Evolutionary conservation across 2,329 filamentous ascomycete species (phyloP).

Genomic region (Pseudogymnoascus sp.): DNA sequence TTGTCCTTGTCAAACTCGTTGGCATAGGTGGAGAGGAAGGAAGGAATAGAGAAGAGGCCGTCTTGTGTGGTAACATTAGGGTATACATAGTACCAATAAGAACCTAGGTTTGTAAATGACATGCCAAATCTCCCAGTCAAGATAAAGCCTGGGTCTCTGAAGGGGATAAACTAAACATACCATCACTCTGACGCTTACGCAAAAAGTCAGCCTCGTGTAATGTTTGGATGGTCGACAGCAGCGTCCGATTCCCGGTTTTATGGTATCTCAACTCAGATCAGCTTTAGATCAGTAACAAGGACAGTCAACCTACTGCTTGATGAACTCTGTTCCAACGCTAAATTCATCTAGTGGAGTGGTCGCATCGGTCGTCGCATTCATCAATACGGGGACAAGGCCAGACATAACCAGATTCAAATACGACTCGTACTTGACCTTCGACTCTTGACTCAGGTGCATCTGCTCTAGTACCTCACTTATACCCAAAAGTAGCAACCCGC

Average conservation of each 20-base stretch:
- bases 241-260: not conserved
- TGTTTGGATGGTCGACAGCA: not conserved
- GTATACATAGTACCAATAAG: not conserved
- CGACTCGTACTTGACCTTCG: not conserved
- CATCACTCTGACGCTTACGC: conserved; percentile 6
- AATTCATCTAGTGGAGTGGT: conserved; percentile 10
- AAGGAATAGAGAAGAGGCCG: conserved; percentile 10
- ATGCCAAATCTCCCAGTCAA: not conserved
- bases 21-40: conserved; percentile 10
- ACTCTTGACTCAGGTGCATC: not conserved
- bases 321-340: conserved; percentile 10
- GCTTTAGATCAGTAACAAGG: not conserved
- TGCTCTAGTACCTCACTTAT: conserved; percentile 9
- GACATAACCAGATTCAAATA: conserved; percentile 10
- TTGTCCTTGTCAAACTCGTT: conserved; percentile 1
- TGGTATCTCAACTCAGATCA: not conserved
- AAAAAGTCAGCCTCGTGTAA: not conserved
- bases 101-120: not conserved
- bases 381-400: not conserved
- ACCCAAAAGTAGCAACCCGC: conserved; percentile 8
- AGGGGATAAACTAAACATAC: not conserved
- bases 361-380: conserved; percentile 2
- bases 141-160: not conserved
- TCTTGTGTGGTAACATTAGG: conserved; percentile 8
- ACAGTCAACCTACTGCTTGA: conserved; percentile 8